A percentile compares a stretch with the other conserved stretches of the same genome.
These are phyloP conservation scores for Heracleum sosnowskyi DNA, from an alignment of 129 eudicot genomes.

Conservation along the genomic window DNA sequence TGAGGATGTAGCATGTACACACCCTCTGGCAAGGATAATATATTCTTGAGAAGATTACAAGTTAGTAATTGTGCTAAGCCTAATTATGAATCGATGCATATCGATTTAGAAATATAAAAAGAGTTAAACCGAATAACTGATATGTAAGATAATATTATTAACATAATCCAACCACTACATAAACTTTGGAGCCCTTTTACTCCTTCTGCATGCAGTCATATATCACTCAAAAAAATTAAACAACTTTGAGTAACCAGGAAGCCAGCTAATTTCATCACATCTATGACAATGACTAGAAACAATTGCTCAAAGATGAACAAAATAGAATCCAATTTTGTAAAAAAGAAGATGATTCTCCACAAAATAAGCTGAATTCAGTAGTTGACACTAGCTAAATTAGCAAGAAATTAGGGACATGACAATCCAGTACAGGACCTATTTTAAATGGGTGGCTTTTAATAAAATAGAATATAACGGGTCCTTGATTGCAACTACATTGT, in stretches of 20 bases:
- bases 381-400: slow-evolving; percentile 8
- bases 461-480: slow-evolving; percentile 13
- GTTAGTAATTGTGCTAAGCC: neutral
- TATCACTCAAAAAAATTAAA: neutral
- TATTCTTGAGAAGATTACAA: neutral
- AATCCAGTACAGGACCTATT: slow-evolving; percentile 15
- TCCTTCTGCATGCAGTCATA: neutral
- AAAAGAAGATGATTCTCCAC: neutral
- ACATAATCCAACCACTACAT: neutral
- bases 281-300: neutral
- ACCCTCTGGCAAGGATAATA: neutral
- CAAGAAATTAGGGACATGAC: slow-evolving; percentile 17
- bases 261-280: neutral
- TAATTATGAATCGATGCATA: neutral
- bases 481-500: slow-evolving; percentile 17
- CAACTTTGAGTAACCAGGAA: neutral
- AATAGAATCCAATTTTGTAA: neutral
- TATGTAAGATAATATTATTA: neutral
- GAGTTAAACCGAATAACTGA: neutral
- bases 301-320: neutral
- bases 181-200: slow-evolving; percentile 1
- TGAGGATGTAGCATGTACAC: neutral
- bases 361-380: slow-evolving; percentile 3
- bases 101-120: neutral
- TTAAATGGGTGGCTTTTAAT: slow-evolving; percentile 14